A percentile compares a stretch with the other conserved stretches of the same genome.
Conservation (phyloP, 2,329 filamentous ascomycete genomes). For the Pseudocercospora musae region DNA sequence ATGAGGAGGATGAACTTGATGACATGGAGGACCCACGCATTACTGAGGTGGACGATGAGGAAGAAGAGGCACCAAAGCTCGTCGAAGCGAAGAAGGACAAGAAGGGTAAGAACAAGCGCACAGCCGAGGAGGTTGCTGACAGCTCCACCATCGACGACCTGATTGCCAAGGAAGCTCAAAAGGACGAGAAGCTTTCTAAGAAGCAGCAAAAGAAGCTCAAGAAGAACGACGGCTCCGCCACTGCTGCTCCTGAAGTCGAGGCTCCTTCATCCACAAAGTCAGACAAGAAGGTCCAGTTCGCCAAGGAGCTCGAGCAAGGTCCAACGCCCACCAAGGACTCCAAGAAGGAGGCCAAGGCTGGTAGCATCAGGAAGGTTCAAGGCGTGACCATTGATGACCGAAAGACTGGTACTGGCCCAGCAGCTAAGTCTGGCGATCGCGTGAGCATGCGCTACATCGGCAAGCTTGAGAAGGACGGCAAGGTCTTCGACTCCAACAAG, state of each 20-base stretch:
- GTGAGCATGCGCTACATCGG: constrained; percentile 97
- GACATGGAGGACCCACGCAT: constrained; percentile 26
- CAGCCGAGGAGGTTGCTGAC: constrained; percentile 65
- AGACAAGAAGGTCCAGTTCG: constrained; percentile 97
- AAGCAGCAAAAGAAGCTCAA: constrained; percentile 98
- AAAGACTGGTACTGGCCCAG: constrained; percentile 80
- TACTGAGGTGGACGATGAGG: constrained; percentile 36
- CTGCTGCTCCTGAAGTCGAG: constrained; percentile 45
- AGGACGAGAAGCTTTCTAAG: constrained; percentile 77
- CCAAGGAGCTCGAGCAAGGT: constrained; percentile 97
- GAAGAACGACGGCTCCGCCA: constrained; percentile 93
- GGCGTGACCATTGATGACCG: constrained; percentile 94
- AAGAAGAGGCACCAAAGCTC: constrained; percentile 62
- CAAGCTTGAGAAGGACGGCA: constrained; percentile 82
- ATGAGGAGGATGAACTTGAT: constrained; percentile 31
- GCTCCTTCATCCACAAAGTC: constrained; percentile 52
- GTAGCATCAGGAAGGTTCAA: constrained; percentile 74
- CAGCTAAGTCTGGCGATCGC: constrained; percentile 84
- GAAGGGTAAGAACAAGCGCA: constrained; percentile 91
- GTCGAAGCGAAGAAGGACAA: constrained; percentile 63
- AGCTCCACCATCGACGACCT: constrained; percentile 70
- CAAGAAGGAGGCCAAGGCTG: constrained; percentile 47
- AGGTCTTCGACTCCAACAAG: constrained; percentile 97
- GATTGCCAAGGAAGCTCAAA: constrained; percentile 69
- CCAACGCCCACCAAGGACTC: constrained; percentile 67